Evolutionary conservation across 106 monocot species (phyloP), one percentile per base, ranked within the genome.

Genomic region (Platanthera zijinensis): DNA sequence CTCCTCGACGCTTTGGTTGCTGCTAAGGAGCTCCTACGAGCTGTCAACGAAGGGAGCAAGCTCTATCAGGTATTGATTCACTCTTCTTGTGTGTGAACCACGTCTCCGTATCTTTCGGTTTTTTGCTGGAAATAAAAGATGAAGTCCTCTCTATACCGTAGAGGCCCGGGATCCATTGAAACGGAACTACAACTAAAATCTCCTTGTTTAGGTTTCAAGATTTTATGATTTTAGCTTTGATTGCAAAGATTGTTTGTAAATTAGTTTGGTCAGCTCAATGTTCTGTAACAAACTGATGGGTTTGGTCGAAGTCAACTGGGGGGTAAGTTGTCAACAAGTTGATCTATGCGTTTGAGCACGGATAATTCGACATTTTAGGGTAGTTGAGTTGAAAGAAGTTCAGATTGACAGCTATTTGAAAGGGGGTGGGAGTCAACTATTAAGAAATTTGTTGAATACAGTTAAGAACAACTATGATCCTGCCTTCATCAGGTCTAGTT

Each of bases 41-140:
- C 82, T 2, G 78, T 90, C 51, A 77, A 80, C 51, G 85, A 87
- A 2, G 96, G 85, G 18, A 96, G 96, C 82, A 96, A 86, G 84
- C 80, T 96, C 74, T 80, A 85, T 83, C 96, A 96, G 96, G 96
- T 96, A 76, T 32, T 6, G 13, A 5, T 2, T 51, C 48, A 18
- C 22, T 48, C 25, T 28, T 28, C 25, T 62, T 30, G 48, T 45
- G 3, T 30, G 48, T 45, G 3, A 48, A 70, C 48, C 48, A 70
- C 47, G 48, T 46, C 18, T 70, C 48, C 9, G 47, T 7, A 6
- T 15, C 15, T 48, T 70, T 39, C n/a, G 70, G 13, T 10, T 67
- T 9, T 67, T 39, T 6, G 2, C 12, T 32, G 66, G 46, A 48
- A 17, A 7, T 10, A 48, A 17, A n/a, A n/a, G 47, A 48, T 70